Evolutionary conservation across 805 yeast genomes (phyloP).

Genomic region (Ogataea haglerorum): DNA sequence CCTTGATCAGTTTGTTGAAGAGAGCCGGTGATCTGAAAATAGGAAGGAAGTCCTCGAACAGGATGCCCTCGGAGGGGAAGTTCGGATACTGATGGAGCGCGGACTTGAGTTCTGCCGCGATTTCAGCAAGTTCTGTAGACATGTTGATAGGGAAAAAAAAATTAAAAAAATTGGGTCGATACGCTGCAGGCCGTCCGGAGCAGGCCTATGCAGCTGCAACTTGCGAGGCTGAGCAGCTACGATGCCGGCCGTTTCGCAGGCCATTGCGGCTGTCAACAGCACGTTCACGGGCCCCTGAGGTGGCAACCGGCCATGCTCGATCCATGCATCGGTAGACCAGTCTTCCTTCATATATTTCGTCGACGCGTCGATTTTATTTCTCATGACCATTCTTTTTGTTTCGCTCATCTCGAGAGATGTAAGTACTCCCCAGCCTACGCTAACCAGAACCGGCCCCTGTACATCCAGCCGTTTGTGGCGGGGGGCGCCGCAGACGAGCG

Average conservation of each 20-base stretch:
- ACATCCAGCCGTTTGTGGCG: constrained; percentile 51
- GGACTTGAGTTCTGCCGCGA: constrained; percentile 46
- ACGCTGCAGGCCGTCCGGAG: background rate
- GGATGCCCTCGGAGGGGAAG: constrained; percentile 89
- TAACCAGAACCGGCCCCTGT: constrained; percentile 49
- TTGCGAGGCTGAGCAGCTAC: too few relatives aligned
- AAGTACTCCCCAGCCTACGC: constrained; percentile 18
- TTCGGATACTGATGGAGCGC: constrained; percentile 80
- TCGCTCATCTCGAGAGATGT: constrained; percentile 55
- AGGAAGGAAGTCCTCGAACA: constrained; percentile 96
- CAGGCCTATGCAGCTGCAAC: too few relatives aligned
- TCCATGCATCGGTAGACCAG: too few relatives aligned
- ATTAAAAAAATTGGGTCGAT: background rate
- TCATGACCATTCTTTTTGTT: constrained; percentile 46
- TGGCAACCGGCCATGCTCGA: too few relatives aligned
- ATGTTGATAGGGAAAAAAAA: background rate
- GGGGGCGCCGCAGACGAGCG: constrained; percentile 24
- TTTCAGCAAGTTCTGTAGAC: constrained; percentile 25
- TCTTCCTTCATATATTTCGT: background rate
- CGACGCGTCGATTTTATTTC: constrained; percentile 7
- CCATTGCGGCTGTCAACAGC: too few relatives aligned
- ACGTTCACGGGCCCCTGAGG: too few relatives aligned
- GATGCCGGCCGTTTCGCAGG: too few relatives aligned
- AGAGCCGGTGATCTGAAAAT: constrained; percentile 79
- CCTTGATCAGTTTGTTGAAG: constrained; percentile 77